Evolutionary conservation across 371 early-diverging fungal genomes (phyloP).

Genomic region (Mucor saturninus): DNA sequence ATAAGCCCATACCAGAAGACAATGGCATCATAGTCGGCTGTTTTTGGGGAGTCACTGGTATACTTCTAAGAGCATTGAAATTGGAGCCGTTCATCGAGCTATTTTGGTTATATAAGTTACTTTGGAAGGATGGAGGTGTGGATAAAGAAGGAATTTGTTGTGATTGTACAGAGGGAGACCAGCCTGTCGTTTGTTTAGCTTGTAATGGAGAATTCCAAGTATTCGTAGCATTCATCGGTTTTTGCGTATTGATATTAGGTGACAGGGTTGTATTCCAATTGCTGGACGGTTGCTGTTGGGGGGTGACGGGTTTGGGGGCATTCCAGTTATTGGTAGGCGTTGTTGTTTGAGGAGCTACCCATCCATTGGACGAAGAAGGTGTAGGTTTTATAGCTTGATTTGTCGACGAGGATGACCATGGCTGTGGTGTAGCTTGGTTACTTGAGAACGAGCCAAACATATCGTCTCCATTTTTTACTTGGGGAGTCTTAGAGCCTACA

Average conservation of each 20-base stretch:
- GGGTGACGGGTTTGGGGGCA: not conserved
- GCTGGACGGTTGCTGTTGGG: not conserved
- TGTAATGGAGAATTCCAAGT: conserved; percentile 6
- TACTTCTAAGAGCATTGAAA: not conserved
- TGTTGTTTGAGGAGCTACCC: not conserved
- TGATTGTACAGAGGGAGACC: conserved; percentile 7
- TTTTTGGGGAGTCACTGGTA: conserved; percentile 6
- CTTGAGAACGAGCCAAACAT: conserved; percentile 20
- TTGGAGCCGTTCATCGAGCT: conserved; percentile 2
- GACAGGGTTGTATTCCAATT: not conserved
- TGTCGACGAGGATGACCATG: conserved; percentile 4
- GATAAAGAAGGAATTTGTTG: conserved; percentile 12
- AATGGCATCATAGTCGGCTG: conserved; percentile 17
- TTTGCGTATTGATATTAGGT: not conserved
- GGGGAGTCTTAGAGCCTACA: conserved; percentile 28
- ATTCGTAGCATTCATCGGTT: not conserved
- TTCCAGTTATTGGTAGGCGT: not conserved
- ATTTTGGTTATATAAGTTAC: conserved; percentile 7
- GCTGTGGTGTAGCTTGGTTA: not conserved
- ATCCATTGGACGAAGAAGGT: not conserved
- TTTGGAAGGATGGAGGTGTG: not conserved
- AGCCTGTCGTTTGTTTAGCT: conserved; percentile 5
- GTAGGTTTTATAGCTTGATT: conserved; percentile 10
- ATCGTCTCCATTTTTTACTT: conserved; percentile 18
- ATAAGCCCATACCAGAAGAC: conserved; percentile 31